Evolutionary conservation across 768 basidiomycete genomes (phyloP), one percentile per base, ranked within the genome.

Genomic region (Asterophora lycoperdoides): DNA sequence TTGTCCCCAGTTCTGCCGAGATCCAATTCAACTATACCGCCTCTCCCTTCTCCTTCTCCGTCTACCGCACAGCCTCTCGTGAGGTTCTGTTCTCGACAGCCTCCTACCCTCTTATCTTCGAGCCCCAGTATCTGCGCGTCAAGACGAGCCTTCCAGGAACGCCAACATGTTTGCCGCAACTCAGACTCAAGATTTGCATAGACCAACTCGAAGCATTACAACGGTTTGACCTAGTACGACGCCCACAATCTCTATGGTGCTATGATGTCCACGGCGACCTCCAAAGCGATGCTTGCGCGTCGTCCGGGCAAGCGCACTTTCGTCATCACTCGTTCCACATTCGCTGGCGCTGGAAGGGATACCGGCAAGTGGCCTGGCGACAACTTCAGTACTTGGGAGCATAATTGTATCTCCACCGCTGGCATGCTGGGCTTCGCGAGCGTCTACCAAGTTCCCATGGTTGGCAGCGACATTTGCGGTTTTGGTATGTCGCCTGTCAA

Each of bases 321-420:
- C 29, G 71, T 86, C 57, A 85, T 86, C 56, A 87, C 85, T 0
- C 83, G 85, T 17, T 86, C 84, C 8, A 86, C 85, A 1, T 86
- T 84, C 53, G 80, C 80, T 1, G 84, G 85, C 32, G 82, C 83
- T 2, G 85, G 85, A 5, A 61, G 64, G 19, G 64, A 77, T 45
- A 82, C 84, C n/a, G 83, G 83, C 11, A 86, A 86, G 62, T 86
- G 84, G 84, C 70, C 86, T 1, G 85, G 84, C 1, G 83, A 86
- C 62, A 85, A 84, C 54, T 52, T 82, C 49, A 78, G 77, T 50
- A 48, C 59, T 1, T 85, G 83, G 82, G 69, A 67, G 0, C 77
- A 84, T 41, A 86, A 86, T 58, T 67, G 76, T 10, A 57, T 63
- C 40, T 81, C 79, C 4, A 83, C 86, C 49, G 73, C 81, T 2